Evolutionary conservation across 306 rosid genomes (phyloP).

Genomic region (Pyrus bretschneideri): DNA sequence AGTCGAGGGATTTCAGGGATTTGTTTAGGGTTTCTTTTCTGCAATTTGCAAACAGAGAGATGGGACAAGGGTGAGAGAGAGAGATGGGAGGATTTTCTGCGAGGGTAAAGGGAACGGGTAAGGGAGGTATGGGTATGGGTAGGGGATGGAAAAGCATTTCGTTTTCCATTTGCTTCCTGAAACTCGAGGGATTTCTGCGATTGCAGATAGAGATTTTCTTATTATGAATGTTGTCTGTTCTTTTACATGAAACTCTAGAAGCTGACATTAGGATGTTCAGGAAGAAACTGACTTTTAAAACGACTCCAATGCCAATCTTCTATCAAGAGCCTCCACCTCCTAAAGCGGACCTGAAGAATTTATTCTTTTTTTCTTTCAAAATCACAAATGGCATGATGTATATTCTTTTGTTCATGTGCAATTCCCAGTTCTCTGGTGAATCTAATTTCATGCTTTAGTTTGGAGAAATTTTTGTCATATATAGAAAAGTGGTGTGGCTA

Average conservation of each 20-base stretch:
- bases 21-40: no score
- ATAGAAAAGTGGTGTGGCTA: not conserved
- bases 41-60: no score
- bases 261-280: conserved; percentile 31
- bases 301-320: conserved; percentile 37
- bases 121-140: no score
- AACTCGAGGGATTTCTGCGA: no score
- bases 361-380: not conserved
- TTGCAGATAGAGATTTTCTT: not conserved
- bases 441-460: not conserved
- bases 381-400: not conserved
- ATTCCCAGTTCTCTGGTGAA: not conserved
- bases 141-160: no score
- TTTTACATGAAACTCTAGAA: conserved; percentile 67
- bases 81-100: no score
- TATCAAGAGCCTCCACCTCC: conserved; percentile 40
- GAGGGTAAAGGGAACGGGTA: no score
- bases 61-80: no score
- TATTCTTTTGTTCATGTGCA: not conserved
- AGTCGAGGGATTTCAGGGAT: no score
- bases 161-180: no score
- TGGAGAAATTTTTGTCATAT: not conserved
- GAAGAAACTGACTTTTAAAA: conserved; percentile 28
- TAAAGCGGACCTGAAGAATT: conserved; percentile 34
- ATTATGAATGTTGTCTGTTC: conserved; percentile 5